phyloP scores from a whole-genome alignment of 176 grass and related monocot species.

The Thalia dealbata region DNA sequence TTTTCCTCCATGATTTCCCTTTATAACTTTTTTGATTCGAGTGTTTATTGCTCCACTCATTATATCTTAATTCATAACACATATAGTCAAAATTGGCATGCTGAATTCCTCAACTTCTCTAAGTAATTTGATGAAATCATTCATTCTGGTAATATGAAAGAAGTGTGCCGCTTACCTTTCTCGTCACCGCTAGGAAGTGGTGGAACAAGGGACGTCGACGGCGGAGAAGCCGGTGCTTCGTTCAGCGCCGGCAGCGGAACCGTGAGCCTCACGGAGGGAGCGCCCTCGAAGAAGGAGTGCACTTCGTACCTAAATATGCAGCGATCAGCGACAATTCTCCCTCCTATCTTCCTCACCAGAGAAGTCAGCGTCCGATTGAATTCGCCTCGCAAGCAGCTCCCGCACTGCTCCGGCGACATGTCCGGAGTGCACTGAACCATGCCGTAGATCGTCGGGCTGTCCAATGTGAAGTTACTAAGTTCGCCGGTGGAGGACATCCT shows the following conservation, averaged over 20 bases:
- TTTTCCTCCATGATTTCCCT: no score
- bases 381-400: constrained; percentile 19
- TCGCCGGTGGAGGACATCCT: constrained; percentile 21
- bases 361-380: background rate
- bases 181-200: no score
- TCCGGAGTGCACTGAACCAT: constrained; percentile 8
- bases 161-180: no score
- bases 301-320: constrained; percentile 46
- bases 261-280: constrained; percentile 16
- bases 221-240: background rate
- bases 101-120: no score
- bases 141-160: no score
- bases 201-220: background rate
- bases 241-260: background rate
- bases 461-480: background rate
- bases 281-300: constrained; percentile 22
- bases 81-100: no score
- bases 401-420: constrained; percentile 14
- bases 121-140: no score
- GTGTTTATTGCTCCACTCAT: no score
- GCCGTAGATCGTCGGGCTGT: background rate
- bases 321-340: constrained; percentile 34
- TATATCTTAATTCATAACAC: no score
- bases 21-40: no score
- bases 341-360: constrained; percentile 20